Evolutionary conservation across 176 grass and related monocot genomes (phyloP).

Genomic region (Miscanthus lutarioriparius): DNA sequence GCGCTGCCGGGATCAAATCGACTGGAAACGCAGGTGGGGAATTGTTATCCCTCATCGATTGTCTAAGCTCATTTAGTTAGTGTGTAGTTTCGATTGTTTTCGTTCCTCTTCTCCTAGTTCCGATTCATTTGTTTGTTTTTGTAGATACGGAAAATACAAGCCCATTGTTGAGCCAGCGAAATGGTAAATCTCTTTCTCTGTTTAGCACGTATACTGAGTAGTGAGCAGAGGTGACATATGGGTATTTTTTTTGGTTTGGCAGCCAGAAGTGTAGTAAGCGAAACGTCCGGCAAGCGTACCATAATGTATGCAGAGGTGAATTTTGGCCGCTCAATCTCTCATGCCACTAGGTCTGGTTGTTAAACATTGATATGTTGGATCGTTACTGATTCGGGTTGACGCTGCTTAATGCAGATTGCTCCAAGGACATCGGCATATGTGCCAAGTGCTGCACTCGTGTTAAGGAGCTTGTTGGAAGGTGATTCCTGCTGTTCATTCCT

Average conservation of each 20-base stretch:
- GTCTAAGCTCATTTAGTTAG: background rate
- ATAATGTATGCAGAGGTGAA: constrained; percentile 80
- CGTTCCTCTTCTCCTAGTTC: constrained; percentile 1
- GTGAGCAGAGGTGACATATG: background rate
- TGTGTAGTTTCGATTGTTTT: constrained; percentile 5
- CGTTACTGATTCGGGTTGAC: background rate
- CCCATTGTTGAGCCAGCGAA: constrained; percentile 70
- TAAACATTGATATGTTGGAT: constrained; percentile 1
- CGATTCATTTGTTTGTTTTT: constrained; percentile 31
- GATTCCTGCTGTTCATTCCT: constrained; percentile 15
- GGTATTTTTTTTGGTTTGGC: constrained; percentile 32
- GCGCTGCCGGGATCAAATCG: constrained; percentile 92
- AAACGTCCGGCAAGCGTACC: constrained; percentile 77
- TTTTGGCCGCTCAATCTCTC: background rate
- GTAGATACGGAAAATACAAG: constrained; percentile 95
- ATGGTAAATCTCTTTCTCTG: constrained; percentile 50
- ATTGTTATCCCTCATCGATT: background rate
- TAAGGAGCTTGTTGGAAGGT: constrained; percentile 75
- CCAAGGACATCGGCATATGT: constrained; percentile 76
- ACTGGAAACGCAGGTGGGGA: constrained; percentile 93
- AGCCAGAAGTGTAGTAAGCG: constrained; percentile 90
- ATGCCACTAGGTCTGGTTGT: background rate
- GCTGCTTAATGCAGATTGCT: constrained; percentile 60
- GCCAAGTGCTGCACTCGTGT: constrained; percentile 69
- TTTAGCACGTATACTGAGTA: background rate